Evolutionary conservation across 768 basidiomycete species (phyloP).

Genomic region (Gymnopilus dilepis): DNA sequence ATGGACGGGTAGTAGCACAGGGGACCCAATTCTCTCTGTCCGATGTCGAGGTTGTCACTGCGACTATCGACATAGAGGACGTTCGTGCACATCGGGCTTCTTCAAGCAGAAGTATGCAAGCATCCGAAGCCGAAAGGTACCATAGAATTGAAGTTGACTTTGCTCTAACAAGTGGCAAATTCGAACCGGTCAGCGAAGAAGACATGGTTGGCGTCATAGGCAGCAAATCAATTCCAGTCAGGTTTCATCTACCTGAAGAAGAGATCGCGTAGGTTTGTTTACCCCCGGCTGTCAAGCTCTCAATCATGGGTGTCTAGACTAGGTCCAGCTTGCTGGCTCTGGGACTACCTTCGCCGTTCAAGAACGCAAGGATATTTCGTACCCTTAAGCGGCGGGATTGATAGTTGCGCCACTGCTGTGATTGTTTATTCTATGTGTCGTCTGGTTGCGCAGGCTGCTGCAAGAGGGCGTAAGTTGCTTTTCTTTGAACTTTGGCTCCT

Average conservation of each 20-base stretch:
- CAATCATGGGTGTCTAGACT: conserved; percentile 52
- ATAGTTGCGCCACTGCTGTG: conserved; percentile 95
- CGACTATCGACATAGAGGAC: conserved; percentile 96
- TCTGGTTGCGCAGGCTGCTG: conserved; percentile 81
- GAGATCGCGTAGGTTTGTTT: conserved; percentile 83
- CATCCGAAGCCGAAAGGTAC: conserved; percentile 75
- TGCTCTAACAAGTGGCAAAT: conserved; percentile 76
- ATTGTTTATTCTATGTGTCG: conserved; percentile 98
- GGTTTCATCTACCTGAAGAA: conserved; percentile 90
- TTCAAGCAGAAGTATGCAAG: conserved; percentile 90
- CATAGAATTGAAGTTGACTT: conserved; percentile 84
- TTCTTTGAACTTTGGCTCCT: not conserved
- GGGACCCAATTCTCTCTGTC: conserved; percentile 95
- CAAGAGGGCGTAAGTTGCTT: conserved; percentile 62
- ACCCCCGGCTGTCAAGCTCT: not conserved
- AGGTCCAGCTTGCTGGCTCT: conserved; percentile 99
- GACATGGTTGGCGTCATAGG: conserved; percentile 45
- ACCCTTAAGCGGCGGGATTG: conserved; percentile 95
- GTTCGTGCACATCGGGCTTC: conserved; percentile 87
- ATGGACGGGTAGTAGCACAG: conserved; percentile 91
- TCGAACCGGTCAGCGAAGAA: conserved; percentile 64
- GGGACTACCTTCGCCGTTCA: conserved; percentile 97
- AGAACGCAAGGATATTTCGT: conserved; percentile 94
- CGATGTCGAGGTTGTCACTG: conserved; percentile 96
- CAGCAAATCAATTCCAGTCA: conserved; percentile 50